A percentile compares a stretch with the other conserved stretches of the same genome.
These are phyloP conservation scores for Volvariella surrecta DNA, from an alignment of 1,284 basidiomycete genomes.

Conservation along the genomic window DNA sequence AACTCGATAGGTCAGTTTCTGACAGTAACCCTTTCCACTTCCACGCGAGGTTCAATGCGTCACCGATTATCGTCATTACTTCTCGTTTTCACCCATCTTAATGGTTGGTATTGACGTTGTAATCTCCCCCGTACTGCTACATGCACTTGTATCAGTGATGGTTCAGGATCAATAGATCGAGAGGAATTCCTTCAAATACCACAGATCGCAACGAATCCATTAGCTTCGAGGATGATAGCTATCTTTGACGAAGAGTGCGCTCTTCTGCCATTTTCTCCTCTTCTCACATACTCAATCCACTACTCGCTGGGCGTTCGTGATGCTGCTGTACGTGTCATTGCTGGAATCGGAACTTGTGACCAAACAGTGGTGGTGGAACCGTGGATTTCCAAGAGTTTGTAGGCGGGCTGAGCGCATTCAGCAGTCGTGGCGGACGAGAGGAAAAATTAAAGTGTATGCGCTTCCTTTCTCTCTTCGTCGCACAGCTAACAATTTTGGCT, in stretches of 20 bases:
- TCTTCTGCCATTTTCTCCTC: conserved; percentile 7
- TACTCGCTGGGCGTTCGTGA: not conserved
- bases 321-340: no score
- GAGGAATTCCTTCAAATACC: conserved; percentile 99
- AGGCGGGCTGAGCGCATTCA: conserved; percentile 94
- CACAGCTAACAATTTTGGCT: not conserved
- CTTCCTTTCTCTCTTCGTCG: conserved; percentile 3
- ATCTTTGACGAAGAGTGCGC: conserved; percentile 98
- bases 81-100: no score
- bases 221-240: conserved; percentile 96
- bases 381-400: conserved; percentile 99
- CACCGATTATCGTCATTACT: no score
- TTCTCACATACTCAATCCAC: not conserved
- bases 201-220: conserved; percentile 95
- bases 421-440: conserved; percentile 90
- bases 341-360: no score
- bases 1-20: conserved; percentile 72
- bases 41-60: no score
- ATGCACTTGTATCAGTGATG: conserved; percentile 52
- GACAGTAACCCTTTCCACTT: no score
- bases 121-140: not conserved
- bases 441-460: conserved; percentile 87
- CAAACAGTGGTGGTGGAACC: conserved; percentile 90
- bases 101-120: not conserved
- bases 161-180: conserved; percentile 95